Base-by-base conservation (phyloP, 2,329 filamentous ascomycete genomes). In the Claviceps africana region DNA sequence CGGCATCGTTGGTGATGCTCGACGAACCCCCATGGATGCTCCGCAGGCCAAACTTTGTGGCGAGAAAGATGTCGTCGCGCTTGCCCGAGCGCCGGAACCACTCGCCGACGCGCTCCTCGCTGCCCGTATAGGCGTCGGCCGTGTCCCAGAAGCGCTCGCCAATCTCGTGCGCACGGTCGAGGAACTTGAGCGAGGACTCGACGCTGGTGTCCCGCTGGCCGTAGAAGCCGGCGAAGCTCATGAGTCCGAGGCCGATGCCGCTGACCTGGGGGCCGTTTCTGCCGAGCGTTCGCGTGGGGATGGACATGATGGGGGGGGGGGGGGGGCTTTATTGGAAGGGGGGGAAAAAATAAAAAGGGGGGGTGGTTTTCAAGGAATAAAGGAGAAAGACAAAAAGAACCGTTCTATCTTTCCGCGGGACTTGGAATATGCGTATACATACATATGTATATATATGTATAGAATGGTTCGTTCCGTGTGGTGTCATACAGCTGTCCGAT, bases 81-180 rank as follows among this genome's bases (percentile, higher is more conserved):
- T 70, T 69, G 0, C 74, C 72, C 56, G 75, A 72, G n/a, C 67
- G 65, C 50, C 65, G 62, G 59, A 79, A 71, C 72, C 75, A 78
- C 56, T 70, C 68, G 5, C 74, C 73, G n/a, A 79, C 54, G 3
- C 75, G 57, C 9, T 69, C 67, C 59, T 79, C 76, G 53, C 59
- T 70, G 55, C 74, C 72, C 39, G 64, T 71, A 55, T 78, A 77
- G 22, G 63, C 62, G 49, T 74, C 65, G 31, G 68, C 66, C 6
- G 70, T 71, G 55, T 80, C 77, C 75, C 76, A 79, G 59, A 73
- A 72, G 11, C 67, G 69, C 48, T 71, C 70, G 48, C 78, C 78
- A 1, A 72, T 56, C 30, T 73, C 72, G 62, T 73, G 73, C 3
- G 70, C 70, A 13, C 67, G 68, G 59, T 79, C 31, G 31, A 33